Base-by-base conservation (phyloP, 805 yeast genomes). In the Geotrichum ghanense region DNA sequence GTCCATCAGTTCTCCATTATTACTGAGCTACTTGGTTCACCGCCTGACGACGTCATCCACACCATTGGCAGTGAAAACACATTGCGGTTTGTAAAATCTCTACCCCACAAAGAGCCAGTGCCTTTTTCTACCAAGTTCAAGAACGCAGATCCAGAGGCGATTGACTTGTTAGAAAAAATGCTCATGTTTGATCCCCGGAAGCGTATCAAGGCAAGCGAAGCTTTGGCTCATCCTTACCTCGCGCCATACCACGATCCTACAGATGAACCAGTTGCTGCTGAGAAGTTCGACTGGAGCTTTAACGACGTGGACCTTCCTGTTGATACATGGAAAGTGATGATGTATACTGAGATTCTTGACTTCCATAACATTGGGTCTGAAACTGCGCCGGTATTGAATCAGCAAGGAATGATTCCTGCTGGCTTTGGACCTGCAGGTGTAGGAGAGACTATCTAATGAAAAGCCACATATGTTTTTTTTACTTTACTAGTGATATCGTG, bases 251-350 rank as follows among this genome's bases (percentile, higher is more conserved):
- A 92, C 64, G 98, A 92, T 60, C 95, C 97, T 25, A 76, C 88
- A 3, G 99, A 92, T 66, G 99, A 92, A 67, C 98, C 99, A 1
- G 83, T 77, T 3, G 95, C 97, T 24, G 86, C 80, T 43, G 85
- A 83, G 54, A 83, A 83, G 62, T 92, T 92, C 59, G 98, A 92
- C 66, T 92, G 99, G 99, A 81, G 92, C 58, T 90, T 90, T 66
- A 90, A 92, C 64, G 97, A 94, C 56, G 97, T 96, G 0, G 98
- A 90, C 65, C 73, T 90, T 57, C 97, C 97, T 2, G 92, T 92
- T 16, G 97, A 92, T 60, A 87, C 96, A 12, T 90, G 98, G 98
- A 80, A 95, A 69, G 95, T 88, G 17, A 90, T 92, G 97, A 90
- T 92, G 95, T 92, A 92, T 68, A 83, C 95, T 45, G 98, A 90